Evolutionary conservation across 2,329 filamentous ascomycete genomes (phyloP).

Genomic region (Fusarium aywerte): DNA sequence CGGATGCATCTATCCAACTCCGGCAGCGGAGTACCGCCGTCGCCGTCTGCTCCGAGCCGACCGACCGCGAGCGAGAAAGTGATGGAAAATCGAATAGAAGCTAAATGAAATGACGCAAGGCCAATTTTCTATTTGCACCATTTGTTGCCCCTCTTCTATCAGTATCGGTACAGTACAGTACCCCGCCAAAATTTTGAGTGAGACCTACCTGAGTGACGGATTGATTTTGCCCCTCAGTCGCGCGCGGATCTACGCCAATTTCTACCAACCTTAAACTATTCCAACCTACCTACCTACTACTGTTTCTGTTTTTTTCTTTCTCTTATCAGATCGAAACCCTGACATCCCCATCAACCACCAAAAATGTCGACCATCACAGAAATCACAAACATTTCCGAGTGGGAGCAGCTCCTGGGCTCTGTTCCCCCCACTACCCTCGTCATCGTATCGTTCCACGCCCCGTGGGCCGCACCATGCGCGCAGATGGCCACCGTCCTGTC

Average conservation of each 20-base stretch:
- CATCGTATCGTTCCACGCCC: constrained; percentile 93
- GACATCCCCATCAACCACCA: constrained; percentile 12
- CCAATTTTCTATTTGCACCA: constrained; percentile 18
- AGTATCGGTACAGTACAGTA: constrained; percentile 12
- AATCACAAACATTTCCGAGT: constrained; percentile 78
- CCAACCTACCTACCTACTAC: constrained; percentile 10
- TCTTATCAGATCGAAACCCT: constrained; percentile 38
- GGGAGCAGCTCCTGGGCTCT: constrained; percentile 73
- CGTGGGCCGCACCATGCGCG: constrained; percentile 95
- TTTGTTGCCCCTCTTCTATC: constrained; percentile 33
- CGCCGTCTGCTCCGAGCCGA: constrained; percentile 7
- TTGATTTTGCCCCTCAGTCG: constrained; percentile 25
- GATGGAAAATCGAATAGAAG: constrained; percentile 6
- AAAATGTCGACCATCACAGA: constrained; percentile 82
- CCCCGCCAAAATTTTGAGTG: constrained; percentile 43
- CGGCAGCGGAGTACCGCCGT: constrained; percentile 24
- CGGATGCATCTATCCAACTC: constrained; percentile 20
- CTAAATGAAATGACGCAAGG: constrained; percentile 47
- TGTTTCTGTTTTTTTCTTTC: constrained; percentile 2
- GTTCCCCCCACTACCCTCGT: constrained; percentile 77
- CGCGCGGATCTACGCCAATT: constrained; percentile 18
- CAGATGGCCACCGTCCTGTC: constrained; percentile 91
- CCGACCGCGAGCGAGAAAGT: constrained; percentile 2
- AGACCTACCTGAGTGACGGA: background rate
- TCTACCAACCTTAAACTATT: constrained; percentile 7